phyloP scores from a whole-genome alignment of 2,329 filamentous ascomycete species.

The Ascochyta clinopodiicola region DNA sequence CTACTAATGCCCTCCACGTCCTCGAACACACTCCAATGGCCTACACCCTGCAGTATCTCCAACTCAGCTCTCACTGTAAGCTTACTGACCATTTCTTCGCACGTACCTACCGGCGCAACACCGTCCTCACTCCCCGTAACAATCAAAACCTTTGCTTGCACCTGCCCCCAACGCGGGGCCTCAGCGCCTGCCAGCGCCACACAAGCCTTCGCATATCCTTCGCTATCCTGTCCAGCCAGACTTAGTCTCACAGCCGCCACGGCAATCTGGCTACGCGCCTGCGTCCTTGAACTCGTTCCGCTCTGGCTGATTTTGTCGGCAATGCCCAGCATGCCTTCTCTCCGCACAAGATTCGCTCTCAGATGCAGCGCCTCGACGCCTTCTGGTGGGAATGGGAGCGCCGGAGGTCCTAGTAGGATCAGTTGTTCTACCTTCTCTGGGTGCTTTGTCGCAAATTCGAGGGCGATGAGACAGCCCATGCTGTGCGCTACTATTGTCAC shows the following conservation, averaged over 20 bases:
- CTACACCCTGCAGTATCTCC: constrained; percentile 51
- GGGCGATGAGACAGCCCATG: constrained; percentile 59
- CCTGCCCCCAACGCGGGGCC: constrained; percentile 41
- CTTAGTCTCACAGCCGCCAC: constrained; percentile 53
- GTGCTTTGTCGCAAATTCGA: constrained; percentile 51
- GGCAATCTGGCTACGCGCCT: constrained; percentile 50
- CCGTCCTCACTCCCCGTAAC: constrained; percentile 57
- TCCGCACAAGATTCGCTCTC: constrained; percentile 52
- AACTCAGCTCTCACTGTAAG: constrained; percentile 38
- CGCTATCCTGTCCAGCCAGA: constrained; percentile 57
- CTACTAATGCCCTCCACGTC: constrained; percentile 47
- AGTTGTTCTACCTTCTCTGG: constrained; percentile 53
- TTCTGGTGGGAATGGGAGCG: constrained; percentile 53
- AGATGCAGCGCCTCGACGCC: constrained; percentile 37
- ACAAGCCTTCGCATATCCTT: constrained; percentile 63
- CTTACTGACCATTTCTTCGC: constrained; percentile 39
- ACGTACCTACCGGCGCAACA: constrained; percentile 48
- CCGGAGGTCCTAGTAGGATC: constrained; percentile 57
- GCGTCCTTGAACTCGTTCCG: constrained; percentile 49
- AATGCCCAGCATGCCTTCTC: constrained; percentile 54
- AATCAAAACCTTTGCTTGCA: constrained; percentile 40
- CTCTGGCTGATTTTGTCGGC: constrained; percentile 48
- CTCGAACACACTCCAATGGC: constrained; percentile 62
- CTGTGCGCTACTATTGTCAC: constrained; percentile 59
- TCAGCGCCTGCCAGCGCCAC: constrained; percentile 55